phyloP scores from a whole-genome alignment of 257 asterid species.

The Jaltomata sinuosa region DNA sequence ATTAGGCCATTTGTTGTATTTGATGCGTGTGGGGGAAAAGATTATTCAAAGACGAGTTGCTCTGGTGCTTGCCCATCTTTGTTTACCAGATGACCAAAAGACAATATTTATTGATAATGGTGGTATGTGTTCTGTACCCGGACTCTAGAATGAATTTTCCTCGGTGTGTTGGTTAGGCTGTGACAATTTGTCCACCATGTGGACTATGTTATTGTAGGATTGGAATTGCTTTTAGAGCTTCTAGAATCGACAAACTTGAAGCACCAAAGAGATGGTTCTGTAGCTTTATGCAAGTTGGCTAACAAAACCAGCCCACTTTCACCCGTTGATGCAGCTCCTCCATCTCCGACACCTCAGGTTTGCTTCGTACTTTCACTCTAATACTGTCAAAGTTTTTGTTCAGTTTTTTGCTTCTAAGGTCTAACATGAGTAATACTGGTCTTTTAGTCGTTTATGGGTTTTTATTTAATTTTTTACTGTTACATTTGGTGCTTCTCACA shows the following conservation, averaged over 20 bases:
- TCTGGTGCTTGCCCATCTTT: slow-evolving; percentile 92
- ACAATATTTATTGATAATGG: slow-evolving; percentile 64
- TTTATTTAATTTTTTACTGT: neutral
- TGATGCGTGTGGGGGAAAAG: slow-evolving; percentile 80
- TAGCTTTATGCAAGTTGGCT: slow-evolving; percentile 77
- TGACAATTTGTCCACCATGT: neutral
- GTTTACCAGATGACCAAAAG: slow-evolving; percentile 83
- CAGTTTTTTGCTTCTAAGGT: neutral
- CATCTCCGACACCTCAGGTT: slow-evolving; percentile 93
- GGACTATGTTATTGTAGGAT: slow-evolving; percentile 33
- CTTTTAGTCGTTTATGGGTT: neutral
- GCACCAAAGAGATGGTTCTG: slow-evolving; percentile 71
- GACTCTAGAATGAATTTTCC: neutral
- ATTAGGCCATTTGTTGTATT: slow-evolving; percentile 69
- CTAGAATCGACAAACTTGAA: slow-evolving; percentile 55
- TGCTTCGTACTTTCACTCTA: neutral
- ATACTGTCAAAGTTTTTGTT: neutral
- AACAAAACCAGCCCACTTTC: slow-evolving; percentile 75
- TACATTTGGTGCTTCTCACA: neutral
- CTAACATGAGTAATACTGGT: neutral
- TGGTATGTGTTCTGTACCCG: slow-evolving; percentile 34
- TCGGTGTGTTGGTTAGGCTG: neutral
- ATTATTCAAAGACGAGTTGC: slow-evolving; percentile 70
- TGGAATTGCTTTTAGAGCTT: slow-evolving; percentile 77
- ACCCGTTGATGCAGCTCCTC: slow-evolving; percentile 93